A percentile compares a stretch with the other conserved stretches of the same genome.
These are phyloP conservation scores for Salvia miltiorrhiza DNA, from an alignment of 257 asterid genomes.

Conservation along the genomic window DNA sequence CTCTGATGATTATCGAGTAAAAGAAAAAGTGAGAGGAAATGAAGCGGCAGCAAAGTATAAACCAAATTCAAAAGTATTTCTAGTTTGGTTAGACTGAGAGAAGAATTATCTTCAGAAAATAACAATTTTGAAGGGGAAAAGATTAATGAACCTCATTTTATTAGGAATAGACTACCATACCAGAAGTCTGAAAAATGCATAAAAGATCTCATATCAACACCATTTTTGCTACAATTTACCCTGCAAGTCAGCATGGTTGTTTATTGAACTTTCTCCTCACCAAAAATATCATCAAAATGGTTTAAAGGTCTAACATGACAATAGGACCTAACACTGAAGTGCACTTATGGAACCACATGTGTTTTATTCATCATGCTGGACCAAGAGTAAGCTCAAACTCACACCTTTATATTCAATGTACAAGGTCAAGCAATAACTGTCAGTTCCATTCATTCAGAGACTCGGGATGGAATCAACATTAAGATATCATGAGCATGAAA, in stretches of 20 bases:
- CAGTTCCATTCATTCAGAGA: conserved; percentile 2
- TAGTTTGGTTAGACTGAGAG: not conserved
- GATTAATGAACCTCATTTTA: not conserved
- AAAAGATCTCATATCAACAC: not conserved
- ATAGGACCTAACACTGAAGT: not conserved
- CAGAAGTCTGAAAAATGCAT: not conserved
- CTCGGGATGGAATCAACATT: not conserved
- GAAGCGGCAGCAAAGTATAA: not conserved
- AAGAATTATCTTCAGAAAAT: not conserved
- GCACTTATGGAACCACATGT: not conserved
- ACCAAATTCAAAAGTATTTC: not conserved
- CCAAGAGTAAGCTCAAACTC: conserved; percentile 7
- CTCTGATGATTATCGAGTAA: conserved; percentile 37
- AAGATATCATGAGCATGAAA: not conserved
- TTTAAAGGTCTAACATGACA: not conserved
- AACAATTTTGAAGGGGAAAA: not conserved
- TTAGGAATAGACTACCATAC: not conserved
- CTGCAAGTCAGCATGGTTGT: not conserved
- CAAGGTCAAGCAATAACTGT: not conserved
- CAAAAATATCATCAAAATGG: not conserved
- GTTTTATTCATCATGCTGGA: not conserved
- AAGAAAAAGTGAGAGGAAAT: not conserved
- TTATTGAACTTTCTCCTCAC: not conserved
- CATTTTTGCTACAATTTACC: not conserved
- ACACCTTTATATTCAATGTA: not conserved